A percentile compares a stretch with the other conserved stretches of the same genome.
These are phyloP conservation scores for Chrysanthemum seticuspe DNA, from an alignment of 129 eudicot genomes.

Conservation along the genomic window DNA sequence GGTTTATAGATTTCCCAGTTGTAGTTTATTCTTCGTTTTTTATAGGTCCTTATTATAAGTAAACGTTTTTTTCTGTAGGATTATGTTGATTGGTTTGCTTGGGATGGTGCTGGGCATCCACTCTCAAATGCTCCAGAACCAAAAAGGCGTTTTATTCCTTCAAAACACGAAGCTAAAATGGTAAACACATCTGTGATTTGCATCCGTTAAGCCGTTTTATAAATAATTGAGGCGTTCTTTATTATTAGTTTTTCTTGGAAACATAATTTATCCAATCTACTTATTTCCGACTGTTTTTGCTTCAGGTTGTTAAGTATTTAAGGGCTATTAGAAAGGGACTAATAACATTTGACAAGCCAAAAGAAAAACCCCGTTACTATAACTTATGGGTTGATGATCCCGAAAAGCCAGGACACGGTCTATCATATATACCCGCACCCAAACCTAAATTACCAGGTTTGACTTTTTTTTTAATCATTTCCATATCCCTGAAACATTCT, in stretches of 20 bases:
- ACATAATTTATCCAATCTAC: not conserved
- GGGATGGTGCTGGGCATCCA: constrained; percentile 89
- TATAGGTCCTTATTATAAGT: not conserved
- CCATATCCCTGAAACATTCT: not conserved
- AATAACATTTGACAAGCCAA: constrained; percentile 77
- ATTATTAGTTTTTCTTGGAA: not conserved
- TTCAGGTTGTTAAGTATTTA: constrained; percentile 62
- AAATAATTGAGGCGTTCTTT: not conserved
- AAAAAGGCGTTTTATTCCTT: constrained; percentile 92
- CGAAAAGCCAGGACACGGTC: constrained; percentile 72
- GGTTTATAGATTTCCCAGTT: not conserved
- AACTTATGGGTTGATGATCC: constrained; percentile 84
- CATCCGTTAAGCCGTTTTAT: not conserved
- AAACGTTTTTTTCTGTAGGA: constrained; percentile 47
- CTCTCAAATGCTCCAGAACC: constrained; percentile 98
- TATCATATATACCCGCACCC: constrained; percentile 92
- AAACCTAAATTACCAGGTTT: constrained; percentile 87
- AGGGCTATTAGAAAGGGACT: constrained; percentile 87
- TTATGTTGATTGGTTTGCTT: constrained; percentile 83
- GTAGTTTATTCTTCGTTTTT: not conserved
- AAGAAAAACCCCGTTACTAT: constrained; percentile 68
- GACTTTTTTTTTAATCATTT: not conserved
- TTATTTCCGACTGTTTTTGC: not conserved
- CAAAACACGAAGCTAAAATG: constrained; percentile 88
- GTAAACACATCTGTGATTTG: constrained; percentile 31